Evolutionary conservation across 2,329 filamentous ascomycete genomes (phyloP).

Genomic region (Epichloe gansuensis): DNA sequence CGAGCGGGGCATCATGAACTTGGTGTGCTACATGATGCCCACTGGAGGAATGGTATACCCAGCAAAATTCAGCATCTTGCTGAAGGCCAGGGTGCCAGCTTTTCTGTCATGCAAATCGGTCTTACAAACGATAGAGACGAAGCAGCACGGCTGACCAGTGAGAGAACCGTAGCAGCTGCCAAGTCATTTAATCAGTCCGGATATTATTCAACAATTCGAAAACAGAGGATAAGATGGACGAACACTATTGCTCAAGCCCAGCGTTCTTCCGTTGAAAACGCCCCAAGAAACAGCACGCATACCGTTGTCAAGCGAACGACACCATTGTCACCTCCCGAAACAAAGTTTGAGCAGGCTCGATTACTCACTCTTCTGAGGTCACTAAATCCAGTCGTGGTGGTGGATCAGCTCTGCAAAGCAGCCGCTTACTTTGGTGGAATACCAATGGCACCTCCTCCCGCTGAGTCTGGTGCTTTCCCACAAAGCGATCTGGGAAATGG

Average conservation of each 20-base stretch:
- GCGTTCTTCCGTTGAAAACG: neutral
- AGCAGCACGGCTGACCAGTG: constrained; percentile 47
- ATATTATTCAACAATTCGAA: constrained; percentile 34
- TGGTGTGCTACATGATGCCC: constrained; percentile 15
- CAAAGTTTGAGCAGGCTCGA: constrained; percentile 46
- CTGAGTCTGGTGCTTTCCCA: constrained; percentile 36
- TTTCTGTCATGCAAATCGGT: constrained; percentile 50
- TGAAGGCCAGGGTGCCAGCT: constrained; percentile 44
- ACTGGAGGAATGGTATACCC: constrained; percentile 41
- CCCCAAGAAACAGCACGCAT: neutral
- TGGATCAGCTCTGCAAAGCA: constrained; percentile 50
- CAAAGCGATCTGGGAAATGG: constrained; percentile 44
- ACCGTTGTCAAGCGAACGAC: constrained; percentile 3
- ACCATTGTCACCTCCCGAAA: constrained; percentile 27
- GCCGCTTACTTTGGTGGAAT: constrained; percentile 51
- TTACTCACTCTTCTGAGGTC: constrained; percentile 43
- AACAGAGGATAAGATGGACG: constrained; percentile 3
- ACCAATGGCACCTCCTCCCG: constrained; percentile 40
- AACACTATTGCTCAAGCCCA: neutral
- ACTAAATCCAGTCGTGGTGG: constrained; percentile 41
- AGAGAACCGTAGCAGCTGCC: constrained; percentile 46
- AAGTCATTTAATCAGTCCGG: constrained; percentile 40
- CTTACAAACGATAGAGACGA: constrained; percentile 36
- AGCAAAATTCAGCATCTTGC: constrained; percentile 49
- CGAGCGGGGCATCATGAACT: neutral